Evolutionary conservation across 2,329 filamentous ascomycete genomes (phyloP), one percentile per base, ranked within the genome.

Genomic region (Trichocomaceae sp.): DNA sequence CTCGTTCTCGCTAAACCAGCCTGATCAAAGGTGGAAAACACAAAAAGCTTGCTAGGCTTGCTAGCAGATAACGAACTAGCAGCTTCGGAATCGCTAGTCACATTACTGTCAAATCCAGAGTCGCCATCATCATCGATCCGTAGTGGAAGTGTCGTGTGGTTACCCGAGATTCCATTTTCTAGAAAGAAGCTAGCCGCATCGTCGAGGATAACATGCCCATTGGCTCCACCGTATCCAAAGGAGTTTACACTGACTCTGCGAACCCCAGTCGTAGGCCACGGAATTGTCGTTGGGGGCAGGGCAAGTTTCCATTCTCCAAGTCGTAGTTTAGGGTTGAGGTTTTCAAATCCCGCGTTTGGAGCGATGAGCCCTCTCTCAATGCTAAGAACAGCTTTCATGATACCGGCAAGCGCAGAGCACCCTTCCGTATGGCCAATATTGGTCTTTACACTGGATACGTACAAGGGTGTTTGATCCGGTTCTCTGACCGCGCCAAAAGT

Each of bases 221-320:
- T 58, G 7, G 48, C 19, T 37, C 57, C 57, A 19, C 57, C 57
- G n/a, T 45, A 56, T 13, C 57, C 57, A 29, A 58, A 58, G 6
- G 58, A 60, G 48, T 61, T 65, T 3, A 68, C 52, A 1, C 55
- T 58, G 2, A 57, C 58, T 13, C 52, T 45, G 8, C 45, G n/a
- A 7, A 26, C 20, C 1, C 10, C 31, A 2, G 39, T 35, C 4
- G 48, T 17, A 1, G 59, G 60, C 59, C 61, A 62, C 1, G 54
- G 26, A 1, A 47, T 42, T 2, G 35, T 10, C 2, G 46, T 26
- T 13, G 23, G 19, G 2, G 56, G 54, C 2, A 63, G 49, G 23
- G 50, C 54, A 3, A 61, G 26, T 8, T 56, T 52, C 42, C 48
- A 52, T 3, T 51, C 54, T n/a, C 58, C 49, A 2, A 46, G 23